A percentile compares a stretch with the other conserved stretches of the same genome.
phyloP scores from a whole-genome alignment of 345 rosid genomes.

The Hevea brasiliensis region DNA sequence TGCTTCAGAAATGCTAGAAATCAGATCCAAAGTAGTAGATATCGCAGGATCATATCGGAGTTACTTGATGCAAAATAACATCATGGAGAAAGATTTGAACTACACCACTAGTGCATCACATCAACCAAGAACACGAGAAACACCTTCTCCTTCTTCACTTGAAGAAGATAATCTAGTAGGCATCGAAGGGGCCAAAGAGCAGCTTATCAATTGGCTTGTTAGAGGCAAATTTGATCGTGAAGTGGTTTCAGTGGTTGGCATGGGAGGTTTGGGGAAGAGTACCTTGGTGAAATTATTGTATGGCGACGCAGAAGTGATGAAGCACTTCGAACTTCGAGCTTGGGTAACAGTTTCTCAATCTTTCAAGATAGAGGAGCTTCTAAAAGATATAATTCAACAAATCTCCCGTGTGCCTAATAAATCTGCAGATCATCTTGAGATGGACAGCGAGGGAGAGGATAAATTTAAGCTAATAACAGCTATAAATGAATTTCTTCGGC shows the following conservation, averaged over 20 bases:
- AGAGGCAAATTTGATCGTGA: constrained; percentile 14
- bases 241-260: constrained; percentile 15
- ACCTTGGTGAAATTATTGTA: constrained; percentile 16
- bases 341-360: constrained; percentile 19
- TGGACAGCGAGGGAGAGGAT: neutral
- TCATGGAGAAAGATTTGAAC: neutral
- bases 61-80: neutral
- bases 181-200: constrained; percentile 21
- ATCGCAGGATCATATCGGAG: constrained; percentile 9
- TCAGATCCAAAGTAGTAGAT: constrained; percentile 13
- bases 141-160: neutral
- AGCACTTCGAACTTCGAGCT: constrained; percentile 9
- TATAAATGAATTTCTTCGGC: constrained; percentile 8
- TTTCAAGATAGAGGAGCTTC: constrained; percentile 8
- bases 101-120: constrained; percentile 1
- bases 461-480: neutral
- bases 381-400: constrained; percentile 13
- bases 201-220: constrained; percentile 17
- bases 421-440: neutral
- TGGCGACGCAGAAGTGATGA: constrained; percentile 18
- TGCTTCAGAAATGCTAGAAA: neutral
- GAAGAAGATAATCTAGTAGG: constrained; percentile 30
- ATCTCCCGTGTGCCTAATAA: neutral
- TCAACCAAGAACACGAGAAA: constrained; percentile 4
- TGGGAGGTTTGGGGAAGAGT: constrained; percentile 24